These are phyloP conservation scores for Ascomycota sp. DNA, from an alignment of 2,329 filamentous ascomycete species.

Conservation along the genomic window DNA sequence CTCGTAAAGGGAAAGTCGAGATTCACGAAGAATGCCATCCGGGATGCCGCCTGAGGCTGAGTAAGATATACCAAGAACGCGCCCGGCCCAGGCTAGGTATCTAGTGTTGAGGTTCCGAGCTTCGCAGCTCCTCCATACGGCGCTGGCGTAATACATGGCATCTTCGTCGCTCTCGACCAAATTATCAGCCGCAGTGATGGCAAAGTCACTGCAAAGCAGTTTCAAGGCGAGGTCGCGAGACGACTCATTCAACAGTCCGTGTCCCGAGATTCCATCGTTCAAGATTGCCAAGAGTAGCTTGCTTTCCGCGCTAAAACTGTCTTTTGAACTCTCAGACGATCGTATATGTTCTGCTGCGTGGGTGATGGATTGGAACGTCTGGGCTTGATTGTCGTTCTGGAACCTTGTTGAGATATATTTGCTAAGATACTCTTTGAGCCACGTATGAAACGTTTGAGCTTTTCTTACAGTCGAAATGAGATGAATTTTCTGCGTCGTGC, in stretches of 20 bases:
- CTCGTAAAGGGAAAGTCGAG: slow-evolving; percentile 28
- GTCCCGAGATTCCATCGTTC: slow-evolving; percentile 42
- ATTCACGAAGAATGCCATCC: slow-evolving; percentile 37
- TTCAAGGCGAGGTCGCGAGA: slow-evolving; percentile 51
- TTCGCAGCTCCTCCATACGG: slow-evolving; percentile 59
- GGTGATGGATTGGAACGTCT: slow-evolving; percentile 46
- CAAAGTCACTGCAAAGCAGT: slow-evolving; percentile 58
- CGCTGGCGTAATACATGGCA: slow-evolving; percentile 39
- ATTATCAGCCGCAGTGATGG: slow-evolving; percentile 33
- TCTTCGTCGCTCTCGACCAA: slow-evolving; percentile 47
- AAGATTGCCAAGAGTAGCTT: slow-evolving; percentile 62
- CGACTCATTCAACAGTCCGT: slow-evolving; percentile 46
- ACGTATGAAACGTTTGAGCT: slow-evolving; percentile 54
- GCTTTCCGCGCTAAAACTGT: slow-evolving; percentile 54
- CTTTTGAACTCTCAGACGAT: slow-evolving; percentile 42
- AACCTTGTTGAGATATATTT: slow-evolving; percentile 36
- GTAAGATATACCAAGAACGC: slow-evolving; percentile 68
- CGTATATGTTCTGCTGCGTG: slow-evolving; percentile 47
- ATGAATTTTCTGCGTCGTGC: slow-evolving; percentile 69
- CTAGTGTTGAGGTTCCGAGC: slow-evolving; percentile 39
- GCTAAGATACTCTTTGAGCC: slow-evolving; percentile 53
- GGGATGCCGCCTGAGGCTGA: slow-evolving; percentile 52
- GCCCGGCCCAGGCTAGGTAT: slow-evolving; percentile 71
- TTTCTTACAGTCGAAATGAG: slow-evolving; percentile 58
- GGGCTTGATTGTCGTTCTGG: slow-evolving; percentile 23